Percentiles rank a stretch among this genome's conserved stretches.
phyloP scores from a whole-genome alignment of 371 early-diverging fungal species.

The Mucor mucedo region DNA sequence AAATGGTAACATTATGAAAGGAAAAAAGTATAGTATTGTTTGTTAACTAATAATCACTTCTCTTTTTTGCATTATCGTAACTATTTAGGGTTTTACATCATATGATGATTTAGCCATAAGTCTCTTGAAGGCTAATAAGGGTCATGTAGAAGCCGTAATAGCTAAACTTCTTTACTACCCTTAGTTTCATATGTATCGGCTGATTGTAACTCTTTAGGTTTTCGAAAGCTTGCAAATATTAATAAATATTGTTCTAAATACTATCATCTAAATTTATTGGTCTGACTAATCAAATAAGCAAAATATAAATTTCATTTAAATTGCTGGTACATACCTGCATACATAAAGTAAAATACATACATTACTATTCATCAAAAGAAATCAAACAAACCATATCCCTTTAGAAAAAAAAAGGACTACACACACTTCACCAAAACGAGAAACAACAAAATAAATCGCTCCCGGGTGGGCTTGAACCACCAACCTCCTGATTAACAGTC shows the following conservation, averaged over 20 bases:
- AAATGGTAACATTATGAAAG: conserved; percentile 34
- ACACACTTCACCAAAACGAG: no score
- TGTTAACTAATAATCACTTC: background rate
- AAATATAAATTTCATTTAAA: no score
- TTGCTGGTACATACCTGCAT: no score
- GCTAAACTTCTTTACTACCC: conserved; percentile 37
- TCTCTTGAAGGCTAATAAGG: conserved; percentile 29
- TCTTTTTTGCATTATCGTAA: background rate
- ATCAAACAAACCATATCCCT: no score
- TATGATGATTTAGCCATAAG: conserved; percentile 40
- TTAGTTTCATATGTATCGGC: background rate
- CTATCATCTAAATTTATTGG: no score
- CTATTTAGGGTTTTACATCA: conserved; percentile 34
- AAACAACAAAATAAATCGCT: conserved; percentile 45
- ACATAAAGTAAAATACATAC: no score
- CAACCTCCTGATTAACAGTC: conserved; percentile 81
- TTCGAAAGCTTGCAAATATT: no score
- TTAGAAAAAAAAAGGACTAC: no score
- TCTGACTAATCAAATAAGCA: no score
- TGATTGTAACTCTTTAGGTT: no score
- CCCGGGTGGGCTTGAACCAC: conserved; percentile 75
- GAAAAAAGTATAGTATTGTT: background rate
- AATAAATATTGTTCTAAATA: no score
- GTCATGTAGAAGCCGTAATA: conserved; percentile 36
- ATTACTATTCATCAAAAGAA: no score